phyloP scores from a whole-genome alignment of 805 yeast genomes.

The Saccharomycopsis sp. region DNA sequence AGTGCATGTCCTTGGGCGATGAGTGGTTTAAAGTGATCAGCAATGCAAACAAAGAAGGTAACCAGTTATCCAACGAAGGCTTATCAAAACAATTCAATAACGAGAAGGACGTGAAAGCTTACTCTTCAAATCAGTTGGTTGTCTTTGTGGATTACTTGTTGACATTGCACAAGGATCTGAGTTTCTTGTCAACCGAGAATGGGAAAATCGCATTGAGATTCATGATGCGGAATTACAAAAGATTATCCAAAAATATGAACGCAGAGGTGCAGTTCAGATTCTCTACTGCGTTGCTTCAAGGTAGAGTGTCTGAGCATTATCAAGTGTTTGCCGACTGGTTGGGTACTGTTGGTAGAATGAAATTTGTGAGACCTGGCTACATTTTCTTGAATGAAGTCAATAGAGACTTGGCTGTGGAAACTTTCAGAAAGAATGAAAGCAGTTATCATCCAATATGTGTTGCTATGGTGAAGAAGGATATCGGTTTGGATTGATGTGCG shows the following conservation, averaged over 20 bases:
- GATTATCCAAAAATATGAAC: slow-evolving; percentile 48
- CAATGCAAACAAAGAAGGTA: slow-evolving; percentile 14
- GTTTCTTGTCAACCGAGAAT: slow-evolving; percentile 28
- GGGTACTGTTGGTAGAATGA: slow-evolving; percentile 91
- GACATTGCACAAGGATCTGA: slow-evolving; percentile 37
- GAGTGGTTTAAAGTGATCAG: slow-evolving; percentile 47
- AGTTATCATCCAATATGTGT: slow-evolving; percentile 82
- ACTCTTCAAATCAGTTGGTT: slow-evolving; percentile 68
- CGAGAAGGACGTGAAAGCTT: slow-evolving; percentile 41
- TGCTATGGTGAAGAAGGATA: slow-evolving; percentile 73
- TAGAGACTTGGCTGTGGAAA: slow-evolving; percentile 51
- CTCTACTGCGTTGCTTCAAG: slow-evolving; percentile 57
- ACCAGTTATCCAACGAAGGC: slow-evolving; percentile 22
- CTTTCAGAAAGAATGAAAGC: slow-evolving; percentile 50
- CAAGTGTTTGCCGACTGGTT: slow-evolving; percentile 67
- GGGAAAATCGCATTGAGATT: slow-evolving; percentile 28
- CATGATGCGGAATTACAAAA: slow-evolving; percentile 31
- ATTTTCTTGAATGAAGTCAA: slow-evolving; percentile 55
- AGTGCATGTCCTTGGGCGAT: slow-evolving; percentile 55
- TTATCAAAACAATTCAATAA: slow-evolving; percentile 30
- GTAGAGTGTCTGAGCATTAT: slow-evolving; percentile 39
- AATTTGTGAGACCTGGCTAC: slow-evolving; percentile 84
- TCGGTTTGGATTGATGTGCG: slow-evolving; percentile 11
- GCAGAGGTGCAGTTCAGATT: slow-evolving; percentile 78
- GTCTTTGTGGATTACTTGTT: slow-evolving; percentile 67